Conservation (phyloP, 2,329 filamentous ascomycete species). For the Aspergillus neotritici region DNA sequence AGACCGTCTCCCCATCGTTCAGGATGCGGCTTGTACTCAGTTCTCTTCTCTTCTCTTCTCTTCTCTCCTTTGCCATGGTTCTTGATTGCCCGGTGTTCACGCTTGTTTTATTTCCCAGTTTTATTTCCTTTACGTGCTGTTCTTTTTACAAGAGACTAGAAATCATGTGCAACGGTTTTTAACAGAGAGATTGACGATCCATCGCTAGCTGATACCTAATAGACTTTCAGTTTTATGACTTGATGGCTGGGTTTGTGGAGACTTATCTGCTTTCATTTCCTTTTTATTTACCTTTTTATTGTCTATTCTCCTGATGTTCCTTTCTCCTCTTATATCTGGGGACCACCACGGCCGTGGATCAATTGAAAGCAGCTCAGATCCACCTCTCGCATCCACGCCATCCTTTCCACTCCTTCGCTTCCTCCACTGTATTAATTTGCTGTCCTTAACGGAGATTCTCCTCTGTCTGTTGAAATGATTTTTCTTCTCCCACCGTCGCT, state of each 20-base stretch:
- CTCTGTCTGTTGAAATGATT: too few relatives aligned
- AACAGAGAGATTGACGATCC: constrained; percentile 21
- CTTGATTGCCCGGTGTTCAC: not conserved
- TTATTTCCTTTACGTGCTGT: constrained; percentile 2
- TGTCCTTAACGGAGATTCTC: too few relatives aligned
- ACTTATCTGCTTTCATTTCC: not conserved
- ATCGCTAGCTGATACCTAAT: constrained; percentile 27
- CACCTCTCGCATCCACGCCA: too few relatives aligned
- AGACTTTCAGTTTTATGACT: constrained; percentile 22
- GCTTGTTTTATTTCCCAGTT: constrained; percentile 1
- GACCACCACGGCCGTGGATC: not conserved
- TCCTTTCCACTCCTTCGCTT: too few relatives aligned
- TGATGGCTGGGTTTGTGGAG: constrained; percentile 12
- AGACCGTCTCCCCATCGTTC: not conserved
- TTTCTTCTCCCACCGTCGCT: not conserved
- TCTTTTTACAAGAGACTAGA: constrained; percentile 19
- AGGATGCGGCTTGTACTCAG: constrained; percentile 10
- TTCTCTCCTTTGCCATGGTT: not conserved
- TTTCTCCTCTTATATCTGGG: not conserved
- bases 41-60: constrained; percentile 2
- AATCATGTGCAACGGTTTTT: constrained; percentile 21
- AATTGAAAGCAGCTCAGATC: not conserved
- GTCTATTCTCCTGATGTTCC: not conserved
- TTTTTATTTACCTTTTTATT: constrained; percentile 2
- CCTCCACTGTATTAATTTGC: too few relatives aligned